Conservation (phyloP, 176 grass and related monocot genomes). For the Oryza rufipogon region DNA sequence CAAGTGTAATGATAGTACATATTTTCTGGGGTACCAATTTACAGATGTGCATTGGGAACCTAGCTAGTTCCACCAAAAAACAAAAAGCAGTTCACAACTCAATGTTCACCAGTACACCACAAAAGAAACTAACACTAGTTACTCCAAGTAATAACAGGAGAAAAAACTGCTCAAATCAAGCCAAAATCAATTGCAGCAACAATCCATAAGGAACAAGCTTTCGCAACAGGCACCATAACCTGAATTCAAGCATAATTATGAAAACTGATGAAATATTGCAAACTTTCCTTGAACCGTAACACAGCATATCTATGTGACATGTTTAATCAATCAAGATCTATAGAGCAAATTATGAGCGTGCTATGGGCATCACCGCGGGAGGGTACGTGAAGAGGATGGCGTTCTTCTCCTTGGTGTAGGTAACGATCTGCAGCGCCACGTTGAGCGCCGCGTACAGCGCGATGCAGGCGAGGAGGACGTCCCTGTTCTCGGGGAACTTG, state of each 20-base stretch:
- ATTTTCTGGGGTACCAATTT: background rate
- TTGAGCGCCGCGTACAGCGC: slow-evolving; percentile 82
- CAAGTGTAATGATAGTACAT: background rate
- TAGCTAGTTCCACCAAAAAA: background rate
- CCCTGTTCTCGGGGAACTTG: slow-evolving; percentile 91
- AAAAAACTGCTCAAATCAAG: background rate
- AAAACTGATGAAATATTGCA: background rate
- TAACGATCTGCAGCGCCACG: slow-evolving; percentile 71
- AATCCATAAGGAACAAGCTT: too few species aligned
- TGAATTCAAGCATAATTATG: background rate
- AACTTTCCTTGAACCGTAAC: background rate
- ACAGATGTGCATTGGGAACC: background rate
- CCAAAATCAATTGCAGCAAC: too few species aligned
- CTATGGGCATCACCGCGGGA: slow-evolving; percentile 48
- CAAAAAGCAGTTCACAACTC: background rate
- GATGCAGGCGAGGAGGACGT: slow-evolving; percentile 88
- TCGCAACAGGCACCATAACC: too few species aligned
- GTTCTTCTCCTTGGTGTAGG: slow-evolving; percentile 96
- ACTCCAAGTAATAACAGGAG: background rate
- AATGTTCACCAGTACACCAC: background rate
- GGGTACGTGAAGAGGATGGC: slow-evolving; percentile 88
- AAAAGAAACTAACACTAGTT: background rate
- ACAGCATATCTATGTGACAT: background rate
- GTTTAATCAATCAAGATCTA: background rate
- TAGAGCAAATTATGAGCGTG: background rate